These are phyloP conservation scores for Bimuria novae-zelandiae DNA, from an alignment of 2,329 filamentous ascomycete genomes.

Conservation along the genomic window DNA sequence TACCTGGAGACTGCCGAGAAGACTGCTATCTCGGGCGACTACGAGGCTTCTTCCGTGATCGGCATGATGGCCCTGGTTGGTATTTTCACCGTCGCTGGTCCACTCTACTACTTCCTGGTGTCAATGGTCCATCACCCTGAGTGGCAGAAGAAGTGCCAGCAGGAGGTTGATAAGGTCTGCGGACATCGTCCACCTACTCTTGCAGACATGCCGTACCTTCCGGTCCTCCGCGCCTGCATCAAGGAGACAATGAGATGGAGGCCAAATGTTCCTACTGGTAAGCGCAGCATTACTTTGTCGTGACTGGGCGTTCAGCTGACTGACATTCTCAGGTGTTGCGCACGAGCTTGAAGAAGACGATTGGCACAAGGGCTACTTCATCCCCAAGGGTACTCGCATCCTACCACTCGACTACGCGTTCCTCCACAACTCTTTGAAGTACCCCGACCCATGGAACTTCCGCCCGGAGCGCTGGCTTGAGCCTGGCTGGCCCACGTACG, in stretches of 20 bases:
- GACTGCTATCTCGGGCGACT: slow-evolving; percentile 44
- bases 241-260: slow-evolving; percentile 53
- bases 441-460: slow-evolving; percentile 67
- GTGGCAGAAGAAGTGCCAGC: slow-evolving; percentile 42
- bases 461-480: slow-evolving; percentile 67
- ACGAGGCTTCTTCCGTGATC: slow-evolving; percentile 46
- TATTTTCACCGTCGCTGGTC: slow-evolving; percentile 47
- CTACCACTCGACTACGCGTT: slow-evolving; percentile 44
- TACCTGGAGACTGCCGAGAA: slow-evolving; percentile 48
- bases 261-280: slow-evolving; percentile 52
- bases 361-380: slow-evolving; percentile 55
- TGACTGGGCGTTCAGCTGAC: slow-evolving; percentile 6
- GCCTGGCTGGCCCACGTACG: slow-evolving; percentile 66
- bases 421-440: slow-evolving; percentile 57
- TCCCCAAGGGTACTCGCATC: slow-evolving; percentile 53
- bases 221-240: slow-evolving; percentile 53
- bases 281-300: slow-evolving; percentile 17
- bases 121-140: slow-evolving; percentile 44
- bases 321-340: slow-evolving; percentile 48
- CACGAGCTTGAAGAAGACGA: slow-evolving; percentile 59
- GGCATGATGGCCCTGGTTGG: slow-evolving; percentile 47
- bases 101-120: slow-evolving; percentile 45
- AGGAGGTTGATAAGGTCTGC: slow-evolving; percentile 39
- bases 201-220: slow-evolving; percentile 49
- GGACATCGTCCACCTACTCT: slow-evolving; percentile 33